Evolutionary conservation across 2,329 filamentous ascomycete species (phyloP), one percentile per base, ranked within the genome.

Genomic region (Fusarium camptoceras): DNA sequence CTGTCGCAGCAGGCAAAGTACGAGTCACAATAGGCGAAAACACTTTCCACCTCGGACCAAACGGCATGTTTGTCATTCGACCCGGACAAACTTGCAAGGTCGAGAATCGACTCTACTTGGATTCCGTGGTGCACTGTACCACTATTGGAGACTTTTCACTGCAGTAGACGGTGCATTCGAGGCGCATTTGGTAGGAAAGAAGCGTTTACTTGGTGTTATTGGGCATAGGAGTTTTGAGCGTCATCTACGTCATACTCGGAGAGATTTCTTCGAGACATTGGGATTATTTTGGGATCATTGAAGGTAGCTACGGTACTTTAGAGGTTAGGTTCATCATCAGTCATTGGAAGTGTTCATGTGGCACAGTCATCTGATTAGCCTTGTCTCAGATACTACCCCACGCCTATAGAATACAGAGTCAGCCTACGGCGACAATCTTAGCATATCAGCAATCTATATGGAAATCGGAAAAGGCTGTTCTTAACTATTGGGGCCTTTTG

Each of bases 1-100:
- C 80, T 6, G 72, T 85, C 2, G 78, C 79, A 1, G 63, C 75
- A 2, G 83, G 83, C 28, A 85, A 85, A 65, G 66, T 84, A 2
- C 76, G 75, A 20, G 75, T 85, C 3, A 81, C 76, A 37, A 78
- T 80, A 44, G 79, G 72, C 3, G 76, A 75, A 5, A 69, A 78
- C n/a, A 73, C 78, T 7, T 82, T 85, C 42, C 66, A 73, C 1
- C 72, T 86, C 5, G 85, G 85, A 0, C 77, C 79, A 2, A 79
- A 83, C 54, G 83, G 85, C 27, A 76, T 83, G 70, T 83, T 86
- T 64, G 77, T 79, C 50, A 76, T 87, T 39, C 76, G 74, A 24
- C 78, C 82, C 0, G 81, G 82, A 0, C 76, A 74, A 53, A 55
- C 57, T 3, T 84, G 82, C 66, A 76, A 73, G 20, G 79, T 82